Evolutionary conservation across 306 rosid species (phyloP).

Genomic region (Quercus bicolor): DNA sequence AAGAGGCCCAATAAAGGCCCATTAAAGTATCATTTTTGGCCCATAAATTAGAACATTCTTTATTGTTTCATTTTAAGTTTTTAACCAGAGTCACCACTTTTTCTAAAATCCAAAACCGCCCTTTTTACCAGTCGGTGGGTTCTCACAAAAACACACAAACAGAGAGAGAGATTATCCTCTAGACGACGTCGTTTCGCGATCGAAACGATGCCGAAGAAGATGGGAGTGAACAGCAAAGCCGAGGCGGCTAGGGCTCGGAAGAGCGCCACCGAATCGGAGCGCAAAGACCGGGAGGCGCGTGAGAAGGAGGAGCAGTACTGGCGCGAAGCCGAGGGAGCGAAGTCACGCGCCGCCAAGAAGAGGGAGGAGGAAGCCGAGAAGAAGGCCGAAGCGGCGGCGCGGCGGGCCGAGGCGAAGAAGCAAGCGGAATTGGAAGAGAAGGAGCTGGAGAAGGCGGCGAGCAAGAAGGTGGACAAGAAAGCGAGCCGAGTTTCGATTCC

Average conservation of each 20-base stretch:
- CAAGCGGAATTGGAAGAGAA: slow-evolving; percentile 86
- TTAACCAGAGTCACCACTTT: no score
- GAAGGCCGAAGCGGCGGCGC: slow-evolving; percentile 70
- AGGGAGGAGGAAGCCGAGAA: slow-evolving; percentile 92
- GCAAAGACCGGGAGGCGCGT: slow-evolving; percentile 62
- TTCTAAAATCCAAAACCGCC: neutral
- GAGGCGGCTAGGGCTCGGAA: slow-evolving; percentile 87
- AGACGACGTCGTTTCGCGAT: neutral
- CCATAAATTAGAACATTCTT: no score
- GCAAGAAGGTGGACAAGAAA: slow-evolving; percentile 78
- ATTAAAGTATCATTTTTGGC: no score
- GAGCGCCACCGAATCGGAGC: slow-evolving; percentile 63
- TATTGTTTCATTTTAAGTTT: no score
- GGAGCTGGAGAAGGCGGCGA: slow-evolving; percentile 66
- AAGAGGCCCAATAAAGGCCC: no score
- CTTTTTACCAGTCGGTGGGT: neutral
- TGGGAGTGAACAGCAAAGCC: slow-evolving; percentile 91
- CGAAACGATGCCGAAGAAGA: slow-evolving; percentile 77
- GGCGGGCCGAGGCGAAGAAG: slow-evolving; percentile 83
- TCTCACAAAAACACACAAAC: no score
- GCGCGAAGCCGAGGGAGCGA: slow-evolving; percentile 86
- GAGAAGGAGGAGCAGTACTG: slow-evolving; percentile 77
- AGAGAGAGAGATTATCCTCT: neutral
- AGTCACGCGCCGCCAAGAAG: slow-evolving; percentile 89
- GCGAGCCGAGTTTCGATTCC: slow-evolving; percentile 75